A percentile compares a stretch with the other conserved stretches of the same genome.
Evolutionary conservation across 805 yeast genomes (phyloP).

Genomic region (Candida loeiensis): DNA sequence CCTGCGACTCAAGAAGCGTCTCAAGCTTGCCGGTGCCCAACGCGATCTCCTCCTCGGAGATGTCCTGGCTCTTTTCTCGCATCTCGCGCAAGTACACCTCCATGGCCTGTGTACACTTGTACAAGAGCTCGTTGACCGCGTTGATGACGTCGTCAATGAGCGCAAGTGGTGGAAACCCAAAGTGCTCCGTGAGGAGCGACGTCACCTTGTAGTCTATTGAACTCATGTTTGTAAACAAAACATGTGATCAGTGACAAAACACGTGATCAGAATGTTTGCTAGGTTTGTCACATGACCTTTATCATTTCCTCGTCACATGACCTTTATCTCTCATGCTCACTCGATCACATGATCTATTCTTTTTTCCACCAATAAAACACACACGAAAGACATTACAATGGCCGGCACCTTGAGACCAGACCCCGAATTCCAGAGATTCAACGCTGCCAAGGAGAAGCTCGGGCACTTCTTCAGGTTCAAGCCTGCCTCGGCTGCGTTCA

Average conservation of each 20-base stretch:
- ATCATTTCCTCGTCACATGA: too few relatives aligned
- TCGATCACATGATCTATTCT: too few relatives aligned
- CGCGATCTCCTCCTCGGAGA: constrained; percentile 51
- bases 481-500: constrained; percentile 35
- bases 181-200: constrained; percentile 71
- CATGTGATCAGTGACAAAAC: not conserved
- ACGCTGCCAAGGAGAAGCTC: constrained; percentile 37
- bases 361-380: constrained; percentile 2
- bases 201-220: constrained; percentile 21
- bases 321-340: too few relatives aligned
- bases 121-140: constrained; percentile 79
- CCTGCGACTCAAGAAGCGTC: constrained; percentile 65
- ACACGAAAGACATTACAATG: constrained; percentile 20
- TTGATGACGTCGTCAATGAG: constrained; percentile 84
- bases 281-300: too few relatives aligned
- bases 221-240: not conserved
- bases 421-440: constrained; percentile 39
- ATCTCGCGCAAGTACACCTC: constrained; percentile 52
- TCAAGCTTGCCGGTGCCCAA: constrained; percentile 81
- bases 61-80: constrained; percentile 19
- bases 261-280: too few relatives aligned
- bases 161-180: constrained; percentile 80
- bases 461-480: constrained; percentile 44
- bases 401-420: constrained; percentile 45
- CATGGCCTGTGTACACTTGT: constrained; percentile 75